These are phyloP conservation scores for Fusarium proliferatum DNA, from an alignment of 2,329 filamentous ascomycete species.

Conservation along the genomic window DNA sequence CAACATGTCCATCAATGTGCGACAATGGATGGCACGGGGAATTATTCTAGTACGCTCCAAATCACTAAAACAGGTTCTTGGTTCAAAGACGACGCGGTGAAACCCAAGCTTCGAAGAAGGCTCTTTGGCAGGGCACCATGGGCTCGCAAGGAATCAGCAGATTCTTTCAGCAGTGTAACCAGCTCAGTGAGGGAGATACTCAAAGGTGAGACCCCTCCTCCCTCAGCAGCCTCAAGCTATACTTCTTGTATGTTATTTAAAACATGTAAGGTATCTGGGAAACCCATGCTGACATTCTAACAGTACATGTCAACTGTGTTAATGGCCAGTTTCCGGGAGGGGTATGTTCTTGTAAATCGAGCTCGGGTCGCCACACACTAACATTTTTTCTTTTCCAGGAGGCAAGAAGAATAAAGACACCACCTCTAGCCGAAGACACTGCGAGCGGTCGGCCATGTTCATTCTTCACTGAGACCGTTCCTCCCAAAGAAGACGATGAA, in stretches of 20 bases:
- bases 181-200: constrained; percentile 57
- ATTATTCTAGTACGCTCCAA: constrained; percentile 30
- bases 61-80: constrained; percentile 42
- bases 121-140: constrained; percentile 57
- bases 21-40: constrained; percentile 23
- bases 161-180: constrained; percentile 53
- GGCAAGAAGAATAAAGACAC: constrained; percentile 61
- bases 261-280: too few species aligned
- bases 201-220: constrained; percentile 50
- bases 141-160: constrained; percentile 53
- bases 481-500: constrained; percentile 37
- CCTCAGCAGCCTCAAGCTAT: constrained; percentile 43
- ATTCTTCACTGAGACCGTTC: constrained; percentile 57
- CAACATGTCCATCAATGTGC: constrained; percentile 22
- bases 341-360: constrained; percentile 38
- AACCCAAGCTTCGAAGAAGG: constrained; percentile 47
- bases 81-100: constrained; percentile 49
- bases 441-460: constrained; percentile 52
- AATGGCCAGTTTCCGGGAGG: constrained; percentile 50
- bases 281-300: constrained; percentile 6
- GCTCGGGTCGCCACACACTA: constrained; percentile 14
- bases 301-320: constrained; percentile 16
- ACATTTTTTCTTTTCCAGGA: constrained; percentile 50
- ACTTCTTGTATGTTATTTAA: constrained; percentile 11
- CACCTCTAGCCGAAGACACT: constrained; percentile 55